phyloP scores from a whole-genome alignment of 345 rosid species.

The Pugionium dolabratum region DNA sequence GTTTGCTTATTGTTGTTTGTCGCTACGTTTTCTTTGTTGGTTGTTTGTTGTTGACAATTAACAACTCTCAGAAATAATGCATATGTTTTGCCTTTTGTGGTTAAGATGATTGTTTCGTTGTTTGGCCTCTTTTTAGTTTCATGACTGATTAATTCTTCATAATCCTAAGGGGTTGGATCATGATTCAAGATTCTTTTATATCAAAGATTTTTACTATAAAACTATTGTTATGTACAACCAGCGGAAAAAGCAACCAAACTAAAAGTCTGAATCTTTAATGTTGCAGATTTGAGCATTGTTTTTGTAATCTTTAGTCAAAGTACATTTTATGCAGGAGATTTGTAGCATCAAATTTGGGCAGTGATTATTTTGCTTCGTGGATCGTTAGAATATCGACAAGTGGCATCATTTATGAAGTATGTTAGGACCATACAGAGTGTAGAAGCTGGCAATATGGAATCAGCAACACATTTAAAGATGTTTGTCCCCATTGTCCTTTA shows the following conservation, averaged over 20 bases:
- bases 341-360: conserved; percentile 33
- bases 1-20: conserved; percentile 7
- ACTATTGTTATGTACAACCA: too few relatives aligned
- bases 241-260: too few relatives aligned
- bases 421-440: conserved; percentile 46
- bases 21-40: conserved; percentile 7
- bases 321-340: conserved; percentile 29
- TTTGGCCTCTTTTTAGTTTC: conserved; percentile 4
- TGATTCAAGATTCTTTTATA: too few relatives aligned
- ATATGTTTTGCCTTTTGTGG: conserved; percentile 23
- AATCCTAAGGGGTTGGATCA: too few relatives aligned
- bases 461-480: conserved; percentile 37
- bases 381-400: conserved; percentile 34
- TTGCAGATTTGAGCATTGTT: not conserved
- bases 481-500: conserved; percentile 46
- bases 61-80: conserved; percentile 15
- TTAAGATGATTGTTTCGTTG: conserved; percentile 11
- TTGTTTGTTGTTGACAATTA: conserved; percentile 20
- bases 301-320: conserved; percentile 24
- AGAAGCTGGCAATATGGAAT: conserved; percentile 46
- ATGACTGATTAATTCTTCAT: too few relatives aligned
- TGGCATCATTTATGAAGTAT: conserved; percentile 35
- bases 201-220: too few relatives aligned
- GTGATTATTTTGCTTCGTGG: conserved; percentile 14
- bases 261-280: too few relatives aligned